Base-by-base conservation (phyloP, 495 filamentous ascomycete species). In the Podospora pseudocomata region DNA sequence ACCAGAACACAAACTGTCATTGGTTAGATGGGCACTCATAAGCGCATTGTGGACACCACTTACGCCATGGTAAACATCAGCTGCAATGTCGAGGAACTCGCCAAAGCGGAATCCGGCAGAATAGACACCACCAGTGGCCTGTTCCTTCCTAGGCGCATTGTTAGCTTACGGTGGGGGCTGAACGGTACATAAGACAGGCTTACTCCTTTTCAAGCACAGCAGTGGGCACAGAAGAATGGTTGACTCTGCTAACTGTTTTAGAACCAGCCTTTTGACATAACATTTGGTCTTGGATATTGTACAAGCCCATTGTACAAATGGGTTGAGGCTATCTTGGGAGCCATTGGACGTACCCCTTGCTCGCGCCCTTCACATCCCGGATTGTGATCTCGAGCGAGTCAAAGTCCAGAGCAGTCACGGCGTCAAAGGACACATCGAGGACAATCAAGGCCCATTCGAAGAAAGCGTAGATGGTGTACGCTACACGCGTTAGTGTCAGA, bases 271-370 rank as follows among this genome's bases (percentile, higher is more conserved):
- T 74, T 68, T 3, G 30, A 11, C 23, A 61, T 49, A 64, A 70
- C 6, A 75, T 84, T 78, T 85, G 86, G 68, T 73, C 67, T 61
- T 53, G 44, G 20, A 64, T 77, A 74, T 72, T 18, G 69, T 74
- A 79, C 68, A 70, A 65, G 64, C 65, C 68, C 59, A 30, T 5
- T 13, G 16, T 53, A 19, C 9, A 49, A 49, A 49, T 16, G 39
- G 39, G 39, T 49, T 64, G 44, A 58, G 68, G 74, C 75, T 84
- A 99, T 84, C 89, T 91, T 71, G 96, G 96, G 86, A 98, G 92
- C 92, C 92, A 92, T 79, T 89, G 88, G 85, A 98, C 96, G 89
- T 99, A 99, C 96, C 95, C 96, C 93, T 94, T 95, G 82, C 91
- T 94, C 74, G 89, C 80, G 64, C 95, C 94, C 79, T 93, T 93